Evolutionary conservation across 768 basidiomycete species (phyloP), one percentile per base, ranked within the genome.

Genomic region (Auricularia heimuer): DNA sequence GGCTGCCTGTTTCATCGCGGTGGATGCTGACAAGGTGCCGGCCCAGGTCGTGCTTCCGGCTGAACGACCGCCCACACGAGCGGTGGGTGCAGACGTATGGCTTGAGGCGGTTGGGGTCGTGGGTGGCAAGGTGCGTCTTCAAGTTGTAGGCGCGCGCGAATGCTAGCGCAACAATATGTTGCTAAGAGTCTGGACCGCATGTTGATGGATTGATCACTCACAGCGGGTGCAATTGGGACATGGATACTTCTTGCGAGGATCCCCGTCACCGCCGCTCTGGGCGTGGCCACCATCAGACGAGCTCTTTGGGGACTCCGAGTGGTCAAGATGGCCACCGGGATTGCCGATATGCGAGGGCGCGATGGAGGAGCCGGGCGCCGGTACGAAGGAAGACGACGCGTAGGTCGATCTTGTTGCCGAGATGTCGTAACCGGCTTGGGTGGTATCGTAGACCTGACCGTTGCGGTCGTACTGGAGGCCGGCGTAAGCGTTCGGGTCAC

Each of bases 81-180:
- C 83, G 80, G 75, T 96, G 91, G 54, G 88, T 89, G 75, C 94
- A 98, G 56, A 87, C 82, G 73, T 92, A 89, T 4, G 93, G 92
- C 78, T 96, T 98, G 62, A 88, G 77, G 66, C 94, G 83, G 75
- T 92, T 87, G 29, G 95, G 94, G 73, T 96, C 92, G 75, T 98
- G 94, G 3, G 94, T 98, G 33, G 89, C 89, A 83, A 91, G 87
- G 75, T 97, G 94, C 0, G 94, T 95, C 79, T 98, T 98, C 65
- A 98, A 77, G 71, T 98, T 98, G 76, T 91, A 97, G 2, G 93
- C 93, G 34, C 94, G 81, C 11, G 94, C 94, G 70, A 98, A 98
- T 1, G 90, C 95, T 90, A 66, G 16, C 36, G 63, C 24, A 66
- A 67, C 10, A 51, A 51, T 24, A 18, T 29, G 29, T n/a, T 37